These are phyloP conservation scores for Trichoderma polysporum DNA, from an alignment of 2,329 filamentous ascomycete genomes.

Conservation along the genomic window DNA sequence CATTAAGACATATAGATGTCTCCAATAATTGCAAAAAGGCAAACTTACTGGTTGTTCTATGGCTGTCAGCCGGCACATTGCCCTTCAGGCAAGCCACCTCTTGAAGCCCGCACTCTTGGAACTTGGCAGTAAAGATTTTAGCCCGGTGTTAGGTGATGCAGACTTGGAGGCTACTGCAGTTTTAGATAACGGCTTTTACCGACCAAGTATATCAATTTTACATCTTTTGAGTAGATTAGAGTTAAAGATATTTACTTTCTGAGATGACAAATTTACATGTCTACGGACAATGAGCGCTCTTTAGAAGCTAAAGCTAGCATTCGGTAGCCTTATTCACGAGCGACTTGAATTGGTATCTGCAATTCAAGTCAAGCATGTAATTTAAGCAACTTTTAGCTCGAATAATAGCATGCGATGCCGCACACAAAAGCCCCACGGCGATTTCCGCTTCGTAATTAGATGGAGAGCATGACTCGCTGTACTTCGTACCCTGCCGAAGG, in stretches of 20 bases:
- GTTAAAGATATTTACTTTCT: not conserved
- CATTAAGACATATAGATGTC: constrained; percentile 34
- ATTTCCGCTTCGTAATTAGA: constrained; percentile 1
- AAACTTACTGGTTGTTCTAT: constrained; percentile 44
- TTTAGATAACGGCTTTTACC: constrained; percentile 20
- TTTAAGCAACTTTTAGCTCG: not conserved
- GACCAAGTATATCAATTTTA: not conserved
- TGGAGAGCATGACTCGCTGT: not conserved
- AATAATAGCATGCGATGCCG: not conserved
- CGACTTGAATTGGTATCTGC: not conserved
- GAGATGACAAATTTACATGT: constrained; percentile 5
- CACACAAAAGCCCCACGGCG: not conserved
- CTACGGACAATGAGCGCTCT: constrained; percentile 1
- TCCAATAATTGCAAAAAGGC: constrained; percentile 37
- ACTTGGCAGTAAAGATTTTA: constrained; percentile 43
- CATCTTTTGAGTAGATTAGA: not conserved
- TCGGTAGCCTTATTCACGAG: not conserved
- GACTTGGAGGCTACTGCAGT: constrained; percentile 39
- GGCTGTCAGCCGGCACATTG: constrained; percentile 39
- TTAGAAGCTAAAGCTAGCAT: not conserved
- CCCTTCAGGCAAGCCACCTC: constrained; percentile 30
- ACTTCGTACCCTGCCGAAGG: constrained; percentile 25
- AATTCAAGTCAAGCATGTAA: not conserved
- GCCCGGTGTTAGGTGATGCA: constrained; percentile 42
- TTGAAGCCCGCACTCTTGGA: constrained; percentile 40